Conservation (phyloP, 108 stramenopile genomes). For the Parmales sp. region DNA sequence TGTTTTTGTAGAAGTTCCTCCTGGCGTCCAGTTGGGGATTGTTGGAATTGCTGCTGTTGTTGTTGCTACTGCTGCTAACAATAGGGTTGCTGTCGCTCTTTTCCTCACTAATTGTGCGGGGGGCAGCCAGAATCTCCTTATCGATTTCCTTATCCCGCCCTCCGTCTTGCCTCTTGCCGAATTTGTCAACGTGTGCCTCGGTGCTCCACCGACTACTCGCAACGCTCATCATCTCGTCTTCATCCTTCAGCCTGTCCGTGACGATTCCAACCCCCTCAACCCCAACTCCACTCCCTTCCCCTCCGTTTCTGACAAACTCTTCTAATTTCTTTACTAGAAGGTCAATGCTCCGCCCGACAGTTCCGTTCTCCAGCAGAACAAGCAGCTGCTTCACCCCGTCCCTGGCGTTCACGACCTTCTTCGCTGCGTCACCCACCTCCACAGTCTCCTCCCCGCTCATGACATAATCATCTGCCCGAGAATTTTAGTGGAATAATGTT, state of each 20-base stretch:
- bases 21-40: background rate
- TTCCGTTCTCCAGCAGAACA: background rate
- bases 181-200: background rate
- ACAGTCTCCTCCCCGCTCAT: conserved; percentile 1
- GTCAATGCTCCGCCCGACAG: background rate
- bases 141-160: background rate
- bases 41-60: background rate
- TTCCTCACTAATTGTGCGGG: no score
- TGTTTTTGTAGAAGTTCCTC: background rate
- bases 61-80: background rate
- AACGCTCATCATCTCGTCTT: background rate
- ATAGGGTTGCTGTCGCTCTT: no score
- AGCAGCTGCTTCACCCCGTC: conserved; percentile 2
- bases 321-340: background rate
- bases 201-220: background rate
- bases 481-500: background rate
- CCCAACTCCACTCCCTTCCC: conserved; percentile 4
- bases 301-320: no score
- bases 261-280: conserved; percentile 3
- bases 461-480: background rate
- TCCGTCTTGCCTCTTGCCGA: no score
- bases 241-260: background rate
- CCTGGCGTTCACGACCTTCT: background rate
- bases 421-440: conserved; percentile 1
- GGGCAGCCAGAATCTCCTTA: no score